Percentiles rank a stretch among this genome's conserved stretches.
phyloP scores from a whole-genome alignment of 192 early-diverging fungal genomes.

The Coemansia sp. region DNA sequence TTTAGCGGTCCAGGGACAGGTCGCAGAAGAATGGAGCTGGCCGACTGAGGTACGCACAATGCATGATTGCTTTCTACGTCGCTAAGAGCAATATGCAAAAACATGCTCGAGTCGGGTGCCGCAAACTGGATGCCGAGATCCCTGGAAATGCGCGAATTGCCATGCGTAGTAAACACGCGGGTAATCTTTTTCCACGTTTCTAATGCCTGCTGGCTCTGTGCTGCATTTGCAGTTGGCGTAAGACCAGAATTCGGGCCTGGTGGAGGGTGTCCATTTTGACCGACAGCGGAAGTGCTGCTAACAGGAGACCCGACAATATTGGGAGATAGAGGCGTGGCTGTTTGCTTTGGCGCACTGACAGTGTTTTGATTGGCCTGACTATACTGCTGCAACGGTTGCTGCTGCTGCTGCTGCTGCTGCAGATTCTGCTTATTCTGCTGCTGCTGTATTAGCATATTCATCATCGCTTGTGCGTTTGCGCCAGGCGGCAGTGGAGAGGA shows the following conservation, averaged over 20 bases:
- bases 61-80: slow-evolving; percentile 35
- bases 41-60: slow-evolving; percentile 23
- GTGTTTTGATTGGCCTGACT: slow-evolving; percentile 15
- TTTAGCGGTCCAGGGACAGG: slow-evolving; percentile 46
- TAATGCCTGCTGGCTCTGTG: slow-evolving; percentile 31
- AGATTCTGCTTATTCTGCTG: slow-evolving; percentile 20
- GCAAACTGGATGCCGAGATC: slow-evolving; percentile 37
- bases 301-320: slow-evolving; percentile 13
- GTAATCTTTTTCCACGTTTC: slow-evolving; percentile 48
- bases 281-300: background rate
- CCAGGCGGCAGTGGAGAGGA: slow-evolving; percentile 27
- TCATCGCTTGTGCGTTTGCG: slow-evolving; percentile 45
- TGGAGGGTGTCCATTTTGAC: background rate
- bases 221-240: slow-evolving; percentile 5
- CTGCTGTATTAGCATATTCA: slow-evolving; percentile 49
- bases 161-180: slow-evolving; percentile 43
- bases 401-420: slow-evolving; percentile 42
- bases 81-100: slow-evolving; percentile 39
- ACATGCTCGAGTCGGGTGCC: slow-evolving; percentile 43
- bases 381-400: slow-evolving; percentile 23
- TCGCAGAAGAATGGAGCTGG: slow-evolving; percentile 29
- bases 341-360: slow-evolving; percentile 27
- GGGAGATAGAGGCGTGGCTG: slow-evolving; percentile 32
- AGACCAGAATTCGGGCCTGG: slow-evolving; percentile 3
- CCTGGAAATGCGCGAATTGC: slow-evolving; percentile 37